Percentiles rank a stretch among this genome's conserved stretches.
Conservation (phyloP, 345 rosid genomes). For the Citrus hindsii region DNA sequence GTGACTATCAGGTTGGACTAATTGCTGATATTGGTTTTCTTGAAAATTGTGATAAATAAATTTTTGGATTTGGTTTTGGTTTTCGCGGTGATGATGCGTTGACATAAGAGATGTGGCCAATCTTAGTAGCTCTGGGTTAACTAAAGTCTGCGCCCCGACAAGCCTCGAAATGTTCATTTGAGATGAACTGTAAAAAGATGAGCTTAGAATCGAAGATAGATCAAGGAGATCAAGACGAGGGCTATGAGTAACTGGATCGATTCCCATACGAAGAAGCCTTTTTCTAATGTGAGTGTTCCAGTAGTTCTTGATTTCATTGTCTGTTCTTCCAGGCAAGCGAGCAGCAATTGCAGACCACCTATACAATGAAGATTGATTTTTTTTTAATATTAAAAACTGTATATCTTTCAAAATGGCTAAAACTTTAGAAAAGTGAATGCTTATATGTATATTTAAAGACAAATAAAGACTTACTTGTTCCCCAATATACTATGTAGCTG, state of each 20-base stretch:
- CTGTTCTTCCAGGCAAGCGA: constrained; percentile 82
- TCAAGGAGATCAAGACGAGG: constrained; percentile 74
- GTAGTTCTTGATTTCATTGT: constrained; percentile 74
- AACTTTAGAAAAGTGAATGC: neutral
- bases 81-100: constrained; percentile 17
- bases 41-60: constrained; percentile 23
- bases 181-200: constrained; percentile 45
- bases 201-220: constrained; percentile 52
- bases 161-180: constrained; percentile 47
- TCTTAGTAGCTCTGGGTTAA: constrained; percentile 40
- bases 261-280: constrained; percentile 76
- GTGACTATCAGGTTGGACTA: constrained; percentile 20
- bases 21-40: constrained; percentile 25
- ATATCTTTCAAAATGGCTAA: neutral
- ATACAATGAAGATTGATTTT: neutral
- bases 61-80: constrained; percentile 20
- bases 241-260: constrained; percentile 80
- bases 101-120: constrained; percentile 40
- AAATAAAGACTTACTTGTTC: constrained; percentile 54
- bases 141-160: constrained; percentile 35
- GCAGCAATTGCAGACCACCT: constrained; percentile 90
- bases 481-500: constrained; percentile 66
- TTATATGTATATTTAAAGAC: neutral
- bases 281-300: constrained; percentile 88
- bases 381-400: neutral